A percentile compares a stretch with the other conserved stretches of the same genome.
Evolutionary conservation across 2,329 filamentous ascomycete genomes (phyloP).

Genomic region (Colletotrichum higginsianum): DNA sequence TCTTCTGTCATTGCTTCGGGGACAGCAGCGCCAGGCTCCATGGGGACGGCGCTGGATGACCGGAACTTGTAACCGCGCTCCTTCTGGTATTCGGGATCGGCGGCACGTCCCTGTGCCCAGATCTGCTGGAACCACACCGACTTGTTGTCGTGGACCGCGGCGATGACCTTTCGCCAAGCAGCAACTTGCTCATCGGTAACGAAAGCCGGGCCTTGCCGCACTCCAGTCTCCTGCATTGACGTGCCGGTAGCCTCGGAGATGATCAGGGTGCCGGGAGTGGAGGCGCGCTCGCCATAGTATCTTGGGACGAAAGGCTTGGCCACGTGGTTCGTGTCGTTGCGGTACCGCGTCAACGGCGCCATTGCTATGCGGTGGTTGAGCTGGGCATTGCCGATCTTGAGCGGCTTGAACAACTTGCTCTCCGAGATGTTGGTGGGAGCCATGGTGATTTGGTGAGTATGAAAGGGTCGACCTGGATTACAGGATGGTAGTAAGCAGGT

Average conservation of each 20-base stretch:
- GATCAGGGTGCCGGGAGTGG: slow-evolving; percentile 61
- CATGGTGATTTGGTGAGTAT: not conserved
- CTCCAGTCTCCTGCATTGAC: slow-evolving; percentile 44
- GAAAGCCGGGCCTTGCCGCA: slow-evolving; percentile 59
- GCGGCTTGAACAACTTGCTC: slow-evolving; percentile 31
- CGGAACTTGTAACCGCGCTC: slow-evolving; percentile 25
- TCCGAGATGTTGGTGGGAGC: slow-evolving; percentile 7
- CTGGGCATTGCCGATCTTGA: slow-evolving; percentile 27
- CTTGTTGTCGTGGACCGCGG: slow-evolving; percentile 48
- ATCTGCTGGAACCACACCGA: slow-evolving; percentile 48
- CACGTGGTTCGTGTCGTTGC: slow-evolving; percentile 28
- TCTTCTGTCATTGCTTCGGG: slow-evolving; percentile 74
- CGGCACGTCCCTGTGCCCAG: slow-evolving; percentile 39
- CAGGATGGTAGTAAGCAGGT: too few species aligned
- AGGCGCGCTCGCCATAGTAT: slow-evolving; percentile 49
- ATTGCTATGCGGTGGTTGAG: slow-evolving; percentile 36
- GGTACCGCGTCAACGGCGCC: slow-evolving; percentile 39
- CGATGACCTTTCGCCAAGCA: slow-evolving; percentile 47
- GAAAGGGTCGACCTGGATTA: too few species aligned
- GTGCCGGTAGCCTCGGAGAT: slow-evolving; percentile 50
- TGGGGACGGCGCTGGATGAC: slow-evolving; percentile 32
- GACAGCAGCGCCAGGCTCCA: slow-evolving; percentile 14
- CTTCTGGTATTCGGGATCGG: slow-evolving; percentile 30
- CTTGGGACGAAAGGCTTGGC: slow-evolving; percentile 45
- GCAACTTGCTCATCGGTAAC: slow-evolving; percentile 51